Base-by-base conservation (phyloP, 768 basidiomycete species). In the Naganishia friedmannii region DNA sequence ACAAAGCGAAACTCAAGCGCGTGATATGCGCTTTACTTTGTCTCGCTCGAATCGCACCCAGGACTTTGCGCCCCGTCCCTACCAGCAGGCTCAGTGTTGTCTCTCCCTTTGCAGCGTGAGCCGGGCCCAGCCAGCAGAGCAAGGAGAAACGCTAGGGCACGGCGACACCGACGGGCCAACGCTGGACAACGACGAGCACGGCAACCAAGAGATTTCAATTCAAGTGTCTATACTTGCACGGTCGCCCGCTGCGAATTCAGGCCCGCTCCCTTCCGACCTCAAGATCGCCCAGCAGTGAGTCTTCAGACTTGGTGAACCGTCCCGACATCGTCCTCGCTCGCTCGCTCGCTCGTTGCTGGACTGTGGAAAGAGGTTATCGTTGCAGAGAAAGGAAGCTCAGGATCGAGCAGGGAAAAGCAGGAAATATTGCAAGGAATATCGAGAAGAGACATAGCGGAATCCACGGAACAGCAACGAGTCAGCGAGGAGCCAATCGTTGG, bases 251-350 rank as follows among this genome's bases (percentile, higher is more conserved):
- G 60, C 60, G 60, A 42, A 45, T 63, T 26, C 60, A 63, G 60
- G 60, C 60, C 60, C 42, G 60, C 60, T 63, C 39, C 60, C 60
- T 63, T 34, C 39, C 60, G 39, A 63, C 60, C 60, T 53, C 69
- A 65, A 65, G 60, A 70, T 60, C 69, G 69, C 69, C 69, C 69
- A 70, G 46, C 69, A 70, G 69, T 70, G 69, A 70, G 69, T 70
- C 46, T 70, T 23, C n/a, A 56, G 34, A 32, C 39, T 45, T 45
- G 2, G 48, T 63, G 37, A 26, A 63, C 15, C 3, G 28, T 53
- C 42, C 42, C 55, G 56, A 69, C 68, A 26, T 37, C 56, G 68
- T 12, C 45, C 68, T 34, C 60, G 60, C 60, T 63, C 60, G 60
- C 68, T 34, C 60, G 60, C 60, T 63, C 60, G 60, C 60, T 63